Conservation (phyloP, 768 basidiomycete genomes). For the Tubosaeta sp. region DNA sequence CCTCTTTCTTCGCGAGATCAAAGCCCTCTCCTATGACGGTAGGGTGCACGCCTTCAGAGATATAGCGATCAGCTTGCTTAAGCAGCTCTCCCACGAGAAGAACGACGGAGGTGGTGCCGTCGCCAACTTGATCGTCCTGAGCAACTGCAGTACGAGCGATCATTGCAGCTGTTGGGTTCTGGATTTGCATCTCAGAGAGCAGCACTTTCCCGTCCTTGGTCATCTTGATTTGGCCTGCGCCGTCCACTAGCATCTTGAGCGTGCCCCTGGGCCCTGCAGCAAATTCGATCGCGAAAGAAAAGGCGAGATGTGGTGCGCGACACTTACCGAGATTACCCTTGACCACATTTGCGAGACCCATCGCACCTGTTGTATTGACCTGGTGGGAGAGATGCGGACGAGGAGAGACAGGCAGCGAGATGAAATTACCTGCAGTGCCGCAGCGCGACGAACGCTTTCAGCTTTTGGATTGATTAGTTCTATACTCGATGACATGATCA, state of each 20-base stretch:
- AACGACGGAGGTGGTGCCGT: constrained; percentile 97
- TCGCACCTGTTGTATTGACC: constrained; percentile 92
- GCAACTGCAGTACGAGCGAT: constrained; percentile 98
- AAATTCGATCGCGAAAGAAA: constrained; percentile 23
- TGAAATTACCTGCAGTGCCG: constrained; percentile 76
- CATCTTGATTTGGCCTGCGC: constrained; percentile 98
- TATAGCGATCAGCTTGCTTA: constrained; percentile 97
- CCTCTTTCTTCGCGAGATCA: constrained; percentile 97
- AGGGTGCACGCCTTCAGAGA: constrained; percentile 96
- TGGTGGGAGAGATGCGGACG: constrained; percentile 31
- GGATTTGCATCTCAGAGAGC: constrained; percentile 99
- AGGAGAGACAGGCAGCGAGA: constrained; percentile 15
- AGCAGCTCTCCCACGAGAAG: constrained; percentile 92
- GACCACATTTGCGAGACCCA: constrained; percentile 96
- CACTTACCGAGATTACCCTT: constrained; percentile 89
- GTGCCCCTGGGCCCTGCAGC: constrained; percentile 87
- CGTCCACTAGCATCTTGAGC: constrained; percentile 99
- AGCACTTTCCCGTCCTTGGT: constrained; percentile 99
- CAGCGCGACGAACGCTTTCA: constrained; percentile 85
- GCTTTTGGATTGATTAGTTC: constrained; percentile 97
- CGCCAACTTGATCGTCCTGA: constrained; percentile 98
- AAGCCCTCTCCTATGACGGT: constrained; percentile 94
- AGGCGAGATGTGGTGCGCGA: constrained; percentile 15
- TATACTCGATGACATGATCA: constrained; percentile 68
- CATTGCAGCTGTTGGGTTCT: constrained; percentile 99